These are phyloP conservation scores for Aspergillus felis DNA, from an alignment of 2,329 filamentous ascomycete genomes.

Conservation along the genomic window DNA sequence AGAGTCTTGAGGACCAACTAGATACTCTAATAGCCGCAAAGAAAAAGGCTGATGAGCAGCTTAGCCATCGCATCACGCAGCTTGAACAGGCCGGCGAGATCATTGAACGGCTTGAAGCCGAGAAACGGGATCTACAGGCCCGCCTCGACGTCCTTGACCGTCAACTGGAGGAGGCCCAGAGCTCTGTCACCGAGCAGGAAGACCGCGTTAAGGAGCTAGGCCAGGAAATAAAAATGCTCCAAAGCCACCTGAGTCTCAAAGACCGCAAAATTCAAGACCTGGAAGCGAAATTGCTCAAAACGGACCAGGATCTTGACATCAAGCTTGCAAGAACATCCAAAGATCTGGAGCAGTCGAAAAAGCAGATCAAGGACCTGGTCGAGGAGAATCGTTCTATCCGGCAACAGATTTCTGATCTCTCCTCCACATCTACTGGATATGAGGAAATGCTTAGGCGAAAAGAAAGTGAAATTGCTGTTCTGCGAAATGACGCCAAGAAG, in stretches of 20 bases:
- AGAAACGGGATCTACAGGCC: constrained; percentile 71
- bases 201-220: constrained; percentile 71
- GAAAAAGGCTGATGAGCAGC: constrained; percentile 80
- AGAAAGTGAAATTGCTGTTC: constrained; percentile 83
- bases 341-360: constrained; percentile 69
- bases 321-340: constrained; percentile 76
- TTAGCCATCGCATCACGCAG: constrained; percentile 72
- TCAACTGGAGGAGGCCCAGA: constrained; percentile 67
- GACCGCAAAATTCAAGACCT: constrained; percentile 86
- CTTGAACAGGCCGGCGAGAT: constrained; percentile 88
- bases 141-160: constrained; percentile 67
- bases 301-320: constrained; percentile 83
- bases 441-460: constrained; percentile 91
- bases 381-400: constrained; percentile 80
- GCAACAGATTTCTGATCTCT: constrained; percentile 79
- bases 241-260: constrained; percentile 83
- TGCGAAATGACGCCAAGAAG: constrained; percentile 79
- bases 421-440: constrained; percentile 88
- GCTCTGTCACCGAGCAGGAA: constrained; percentile 67
- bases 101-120: constrained; percentile 78
- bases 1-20: constrained; percentile 87
- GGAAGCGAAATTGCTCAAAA: constrained; percentile 75
- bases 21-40: constrained; percentile 86
- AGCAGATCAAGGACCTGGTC: constrained; percentile 69
- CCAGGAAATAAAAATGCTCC: constrained; percentile 84